These are phyloP conservation scores for Hyphopichia buzzinii DNA, from an alignment of 1,139 yeast species.

Conservation along the genomic window DNA sequence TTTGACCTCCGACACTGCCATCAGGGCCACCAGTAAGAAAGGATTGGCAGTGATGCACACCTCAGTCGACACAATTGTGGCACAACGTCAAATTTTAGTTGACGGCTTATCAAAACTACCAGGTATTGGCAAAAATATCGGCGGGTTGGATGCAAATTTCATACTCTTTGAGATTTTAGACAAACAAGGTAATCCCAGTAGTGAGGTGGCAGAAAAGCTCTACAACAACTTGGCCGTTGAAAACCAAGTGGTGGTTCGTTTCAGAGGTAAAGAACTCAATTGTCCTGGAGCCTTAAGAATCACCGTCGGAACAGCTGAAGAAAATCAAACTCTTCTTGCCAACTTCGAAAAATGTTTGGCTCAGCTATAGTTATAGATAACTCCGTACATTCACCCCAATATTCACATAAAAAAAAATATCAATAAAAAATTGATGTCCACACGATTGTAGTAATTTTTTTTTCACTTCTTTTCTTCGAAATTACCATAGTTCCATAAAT, in stretches of 20 bases:
- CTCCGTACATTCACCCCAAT: background rate
- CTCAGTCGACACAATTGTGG: constrained; percentile 48
- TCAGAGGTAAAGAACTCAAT: constrained; percentile 85
- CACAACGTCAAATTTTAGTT: constrained; percentile 56
- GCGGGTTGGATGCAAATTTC: constrained; percentile 89
- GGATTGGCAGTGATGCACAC: constrained; percentile 62
- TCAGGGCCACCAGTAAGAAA: constrained; percentile 60
- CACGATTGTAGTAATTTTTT: too few relatives aligned
- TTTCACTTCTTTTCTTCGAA: background rate
- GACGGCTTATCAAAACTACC: constrained; percentile 50
- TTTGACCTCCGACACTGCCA: constrained; percentile 72
- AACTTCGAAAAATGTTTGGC: constrained; percentile 37
- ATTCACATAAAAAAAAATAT: too few relatives aligned
- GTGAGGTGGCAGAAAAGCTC: constrained; percentile 63
- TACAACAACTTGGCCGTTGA: constrained; percentile 70
- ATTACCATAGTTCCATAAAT: too few relatives aligned
- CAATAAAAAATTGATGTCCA: too few relatives aligned
- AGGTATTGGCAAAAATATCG: constrained; percentile 72
- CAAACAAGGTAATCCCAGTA: constrained; percentile 60
- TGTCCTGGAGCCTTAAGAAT: constrained; percentile 86
- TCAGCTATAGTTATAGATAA: constrained; percentile 10
- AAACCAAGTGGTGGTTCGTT: constrained; percentile 80
- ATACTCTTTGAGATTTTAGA: constrained; percentile 69
- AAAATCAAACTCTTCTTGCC: constrained; percentile 57
- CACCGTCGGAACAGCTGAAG: constrained; percentile 80